Evolutionary conservation across 192 early-diverging fungal species (phyloP).

Genomic region (Pecoramyces ruminantium): DNA sequence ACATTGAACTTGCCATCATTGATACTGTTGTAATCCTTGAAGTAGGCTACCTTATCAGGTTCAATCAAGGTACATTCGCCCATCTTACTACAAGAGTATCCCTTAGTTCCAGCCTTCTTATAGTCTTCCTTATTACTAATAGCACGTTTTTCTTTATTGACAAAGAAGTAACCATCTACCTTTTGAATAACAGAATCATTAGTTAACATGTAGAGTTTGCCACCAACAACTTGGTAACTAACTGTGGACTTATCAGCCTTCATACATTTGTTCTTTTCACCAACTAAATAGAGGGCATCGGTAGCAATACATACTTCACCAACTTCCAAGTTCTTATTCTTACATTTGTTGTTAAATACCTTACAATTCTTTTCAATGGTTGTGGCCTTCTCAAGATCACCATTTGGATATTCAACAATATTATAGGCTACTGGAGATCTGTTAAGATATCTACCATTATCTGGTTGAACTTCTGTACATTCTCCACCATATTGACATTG

Average conservation of each 20-base stretch:
- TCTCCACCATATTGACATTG: background rate
- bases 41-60: background rate
- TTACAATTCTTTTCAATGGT: background rate
- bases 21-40: background rate
- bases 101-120: background rate
- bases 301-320: background rate
- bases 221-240: background rate
- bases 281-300: background rate
- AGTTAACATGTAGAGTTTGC: background rate
- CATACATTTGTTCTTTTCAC: background rate
- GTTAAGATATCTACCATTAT: background rate
- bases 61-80: background rate
- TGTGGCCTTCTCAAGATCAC: background rate
- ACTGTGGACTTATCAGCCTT: background rate
- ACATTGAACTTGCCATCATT: background rate
- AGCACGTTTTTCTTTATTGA: background rate
- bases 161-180: background rate
- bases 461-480: background rate
- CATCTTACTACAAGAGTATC: background rate
- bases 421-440: background rate
- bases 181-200: background rate
- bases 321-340: background rate
- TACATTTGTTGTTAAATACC: background rate
- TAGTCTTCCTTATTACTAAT: background rate
- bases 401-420: background rate